phyloP scores from a whole-genome alignment of 108 stramenopile genomes.

The Cyclotella baltica region DNA sequence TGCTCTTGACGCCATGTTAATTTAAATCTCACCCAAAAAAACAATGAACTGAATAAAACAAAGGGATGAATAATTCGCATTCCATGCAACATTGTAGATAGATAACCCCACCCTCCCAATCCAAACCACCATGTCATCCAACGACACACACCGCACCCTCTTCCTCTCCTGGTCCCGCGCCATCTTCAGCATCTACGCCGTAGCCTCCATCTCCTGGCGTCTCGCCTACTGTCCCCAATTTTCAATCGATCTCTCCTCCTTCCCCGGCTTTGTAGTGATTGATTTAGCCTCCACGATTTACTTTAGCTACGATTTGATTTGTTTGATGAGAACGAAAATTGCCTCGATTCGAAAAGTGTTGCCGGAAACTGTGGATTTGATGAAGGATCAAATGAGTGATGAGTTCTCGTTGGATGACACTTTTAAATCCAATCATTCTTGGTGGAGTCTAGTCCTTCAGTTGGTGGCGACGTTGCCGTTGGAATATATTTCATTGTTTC shows the following conservation, averaged over 20 bases:
- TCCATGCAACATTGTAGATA: too few species aligned
- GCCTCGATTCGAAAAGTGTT: background rate
- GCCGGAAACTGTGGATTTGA: background rate
- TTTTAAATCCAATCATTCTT: background rate
- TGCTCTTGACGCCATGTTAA: too few species aligned
- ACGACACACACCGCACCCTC: background rate
- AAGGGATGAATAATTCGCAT: too few species aligned
- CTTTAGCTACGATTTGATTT: constrained; percentile 25
- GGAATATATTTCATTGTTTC: constrained; percentile 27
- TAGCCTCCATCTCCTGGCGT: constrained; percentile 25
- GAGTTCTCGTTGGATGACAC: background rate
- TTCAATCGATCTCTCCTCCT: background rate
- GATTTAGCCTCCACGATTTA: constrained; percentile 21
- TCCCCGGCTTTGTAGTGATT: constrained; percentile 16
- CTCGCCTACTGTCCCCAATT: constrained; percentile 30
- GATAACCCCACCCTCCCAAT: too few species aligned
- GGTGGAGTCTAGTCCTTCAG: constrained; percentile 16
- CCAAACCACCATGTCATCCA: background rate
- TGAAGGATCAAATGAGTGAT: constrained; percentile 1
- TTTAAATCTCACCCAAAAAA: too few species aligned
- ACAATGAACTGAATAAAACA: too few species aligned
- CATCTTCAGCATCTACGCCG: constrained; percentile 3
- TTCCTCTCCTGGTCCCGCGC: constrained; percentile 12
- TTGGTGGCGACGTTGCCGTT: constrained; percentile 35
- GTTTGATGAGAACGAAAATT: background rate